Percentiles rank a stretch among this genome's conserved stretches.
These are phyloP conservation scores for Lasiodiplodia gonubiensis DNA, from an alignment of 2,329 filamentous ascomycete genomes.

Conservation along the genomic window DNA sequence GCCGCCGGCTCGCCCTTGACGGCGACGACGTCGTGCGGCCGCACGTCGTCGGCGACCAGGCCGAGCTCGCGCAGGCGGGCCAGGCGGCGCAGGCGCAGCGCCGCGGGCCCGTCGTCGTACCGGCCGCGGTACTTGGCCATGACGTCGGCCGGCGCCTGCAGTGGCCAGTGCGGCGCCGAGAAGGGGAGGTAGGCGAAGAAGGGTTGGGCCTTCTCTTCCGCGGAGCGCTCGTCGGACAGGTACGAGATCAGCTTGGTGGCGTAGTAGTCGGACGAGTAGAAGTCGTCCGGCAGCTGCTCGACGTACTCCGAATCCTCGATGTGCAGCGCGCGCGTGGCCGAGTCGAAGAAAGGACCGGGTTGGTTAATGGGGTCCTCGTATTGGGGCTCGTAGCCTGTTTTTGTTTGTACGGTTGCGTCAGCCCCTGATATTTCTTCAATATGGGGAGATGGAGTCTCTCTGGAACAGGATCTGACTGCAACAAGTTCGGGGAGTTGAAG, in stretches of 20 bases:
- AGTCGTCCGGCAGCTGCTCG: constrained; percentile 34
- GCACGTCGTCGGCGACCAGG: constrained; percentile 49
- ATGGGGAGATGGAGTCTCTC: background rate
- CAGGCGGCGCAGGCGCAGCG: constrained; percentile 59
- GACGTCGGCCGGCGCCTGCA: constrained; percentile 63
- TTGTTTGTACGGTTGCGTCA: background rate
- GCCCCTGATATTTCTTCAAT: background rate
- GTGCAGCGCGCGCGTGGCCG: constrained; percentile 46
- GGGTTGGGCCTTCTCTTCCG: constrained; percentile 48
- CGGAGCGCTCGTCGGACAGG: constrained; percentile 39
- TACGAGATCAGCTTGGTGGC: constrained; percentile 47
- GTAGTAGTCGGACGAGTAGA: constrained; percentile 48
- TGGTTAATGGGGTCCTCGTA: constrained; percentile 37
- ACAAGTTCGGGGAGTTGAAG: too few relatives aligned
- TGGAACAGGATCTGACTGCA: too few relatives aligned
- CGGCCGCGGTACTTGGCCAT: constrained; percentile 63
- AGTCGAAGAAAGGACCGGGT: constrained; percentile 48
- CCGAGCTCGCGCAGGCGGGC: constrained; percentile 62
- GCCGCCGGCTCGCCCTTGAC: constrained; percentile 53
- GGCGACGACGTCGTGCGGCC: constrained; percentile 56
- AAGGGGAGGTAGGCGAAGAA: constrained; percentile 68
- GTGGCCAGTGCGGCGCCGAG: constrained; percentile 67
- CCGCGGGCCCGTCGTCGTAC: constrained; percentile 66
- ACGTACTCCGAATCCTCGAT: constrained; percentile 43
- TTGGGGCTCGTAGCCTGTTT: constrained; percentile 54